A percentile compares a stretch with the other conserved stretches of the same genome.
Conservation (phyloP, 148 eudicot species). For the Cornus florida region DNA sequence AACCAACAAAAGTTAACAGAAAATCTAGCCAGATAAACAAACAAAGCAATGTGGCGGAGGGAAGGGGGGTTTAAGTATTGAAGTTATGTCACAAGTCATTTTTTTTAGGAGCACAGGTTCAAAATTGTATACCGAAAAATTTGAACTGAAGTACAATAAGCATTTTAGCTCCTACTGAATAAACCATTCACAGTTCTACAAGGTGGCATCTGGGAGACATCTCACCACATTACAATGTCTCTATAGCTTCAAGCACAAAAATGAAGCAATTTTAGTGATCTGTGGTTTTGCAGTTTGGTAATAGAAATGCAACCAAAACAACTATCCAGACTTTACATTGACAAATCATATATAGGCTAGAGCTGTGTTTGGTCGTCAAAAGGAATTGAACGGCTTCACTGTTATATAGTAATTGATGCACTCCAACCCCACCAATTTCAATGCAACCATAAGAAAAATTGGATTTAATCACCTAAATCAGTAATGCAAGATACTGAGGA, state of each 20-base stretch:
- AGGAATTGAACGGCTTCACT: no score
- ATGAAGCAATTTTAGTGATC: background rate
- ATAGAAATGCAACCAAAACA: background rate
- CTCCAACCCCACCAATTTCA: no score
- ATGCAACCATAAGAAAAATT: no score
- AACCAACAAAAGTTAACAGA: background rate
- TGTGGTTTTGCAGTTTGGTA: background rate
- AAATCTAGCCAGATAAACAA: background rate
- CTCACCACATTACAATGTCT: background rate
- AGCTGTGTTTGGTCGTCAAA: no score
- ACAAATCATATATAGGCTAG: no score
- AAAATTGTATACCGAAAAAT: background rate
- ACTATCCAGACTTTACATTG: no score
- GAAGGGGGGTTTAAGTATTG: no score
- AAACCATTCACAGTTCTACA: background rate
- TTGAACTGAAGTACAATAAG: background rate
- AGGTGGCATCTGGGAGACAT: background rate
- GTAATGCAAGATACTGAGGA: no score
- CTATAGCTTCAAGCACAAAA: background rate
- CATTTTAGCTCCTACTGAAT: background rate
- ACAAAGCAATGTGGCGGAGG: background rate
- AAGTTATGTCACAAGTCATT: background rate
- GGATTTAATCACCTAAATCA: no score
- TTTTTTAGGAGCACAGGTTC: background rate
- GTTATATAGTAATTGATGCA: no score